Evolutionary conservation across 352 stramenopile species (phyloP).

Genomic region (Globisporangium apiculatum): DNA sequence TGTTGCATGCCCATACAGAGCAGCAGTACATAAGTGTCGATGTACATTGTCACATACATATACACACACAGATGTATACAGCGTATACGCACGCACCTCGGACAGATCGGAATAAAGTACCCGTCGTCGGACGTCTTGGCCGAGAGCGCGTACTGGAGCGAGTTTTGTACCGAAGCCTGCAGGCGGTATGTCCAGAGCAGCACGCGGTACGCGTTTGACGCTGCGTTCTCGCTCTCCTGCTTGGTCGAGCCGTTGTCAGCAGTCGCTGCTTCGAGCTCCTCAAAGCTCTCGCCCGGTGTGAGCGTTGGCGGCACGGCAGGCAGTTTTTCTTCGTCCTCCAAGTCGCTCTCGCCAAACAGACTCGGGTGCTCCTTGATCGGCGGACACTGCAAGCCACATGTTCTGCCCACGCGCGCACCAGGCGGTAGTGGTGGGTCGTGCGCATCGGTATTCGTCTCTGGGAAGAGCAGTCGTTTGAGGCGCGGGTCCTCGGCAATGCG

Average conservation of each 20-base stretch:
- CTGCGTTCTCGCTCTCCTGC: slow-evolving; percentile 70
- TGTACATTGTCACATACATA: no score
- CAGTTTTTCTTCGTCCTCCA: slow-evolving; percentile 26
- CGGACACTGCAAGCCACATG: not conserved
- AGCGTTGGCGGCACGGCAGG: slow-evolving; percentile 17
- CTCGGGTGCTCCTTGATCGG: slow-evolving; percentile 13
- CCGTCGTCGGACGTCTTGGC: slow-evolving; percentile 77
- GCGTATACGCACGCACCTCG: slow-evolving; percentile 27
- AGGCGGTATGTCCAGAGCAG: slow-evolving; percentile 77
- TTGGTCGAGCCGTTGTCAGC: slow-evolving; percentile 41
- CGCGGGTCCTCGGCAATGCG: slow-evolving; percentile 79
- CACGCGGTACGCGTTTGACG: slow-evolving; percentile 60
- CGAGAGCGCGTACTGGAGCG: slow-evolving; percentile 68
- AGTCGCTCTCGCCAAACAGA: slow-evolving; percentile 15
- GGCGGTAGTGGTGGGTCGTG: slow-evolving; percentile 10
- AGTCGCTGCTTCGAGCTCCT: slow-evolving; percentile 54
- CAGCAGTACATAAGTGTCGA: slow-evolving; percentile 2
- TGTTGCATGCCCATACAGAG: slow-evolving; percentile 17
- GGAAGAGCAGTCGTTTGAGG: slow-evolving; percentile 54
- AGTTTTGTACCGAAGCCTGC: slow-evolving; percentile 64
- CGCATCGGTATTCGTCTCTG: slow-evolving; percentile 11
- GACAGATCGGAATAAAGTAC: slow-evolving; percentile 75
- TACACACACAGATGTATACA: not conserved
- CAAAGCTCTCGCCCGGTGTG: slow-evolving; percentile 47
- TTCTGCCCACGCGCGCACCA: not conserved